Percentiles rank a stretch among this genome's conserved stretches.
These are phyloP conservation scores for Acidomyces sp. DNA, from an alignment of 495 filamentous ascomycete species.

Conservation along the genomic window DNA sequence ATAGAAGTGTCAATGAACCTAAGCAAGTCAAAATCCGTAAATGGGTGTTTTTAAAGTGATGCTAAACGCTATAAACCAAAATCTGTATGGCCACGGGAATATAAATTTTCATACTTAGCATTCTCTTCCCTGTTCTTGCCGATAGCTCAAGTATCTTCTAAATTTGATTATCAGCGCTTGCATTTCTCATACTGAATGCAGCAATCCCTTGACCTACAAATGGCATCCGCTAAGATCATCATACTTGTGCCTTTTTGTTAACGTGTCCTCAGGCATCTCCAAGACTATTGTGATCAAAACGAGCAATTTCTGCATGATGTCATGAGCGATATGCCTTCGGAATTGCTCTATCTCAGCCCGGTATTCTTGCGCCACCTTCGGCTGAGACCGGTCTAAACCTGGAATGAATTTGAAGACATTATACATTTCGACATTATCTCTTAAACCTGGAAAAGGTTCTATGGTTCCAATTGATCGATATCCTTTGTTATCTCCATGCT, in stretches of 20 bases:
- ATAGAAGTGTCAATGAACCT: constrained; percentile 40
- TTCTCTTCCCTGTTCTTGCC: too few relatives aligned
- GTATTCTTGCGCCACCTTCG: constrained; percentile 28
- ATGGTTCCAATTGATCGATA: constrained; percentile 26
- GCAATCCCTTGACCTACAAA: too few relatives aligned
- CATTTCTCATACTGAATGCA: too few relatives aligned
- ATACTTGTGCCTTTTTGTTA: constrained; percentile 39
- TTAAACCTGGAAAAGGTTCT: constrained; percentile 26
- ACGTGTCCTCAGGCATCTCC: constrained; percentile 40
- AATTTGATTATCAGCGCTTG: too few relatives aligned
- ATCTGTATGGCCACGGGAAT: constrained; percentile 40
- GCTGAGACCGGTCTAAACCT: constrained; percentile 33
- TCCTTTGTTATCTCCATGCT: constrained; percentile 15
- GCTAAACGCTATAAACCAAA: too few relatives aligned
- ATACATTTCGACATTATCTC: constrained; percentile 43
- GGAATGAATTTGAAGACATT: constrained; percentile 44
- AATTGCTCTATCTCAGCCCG: constrained; percentile 37
- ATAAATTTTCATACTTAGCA: constrained; percentile 31
- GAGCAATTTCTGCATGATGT: constrained; percentile 35
- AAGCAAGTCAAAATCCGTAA: too few relatives aligned
- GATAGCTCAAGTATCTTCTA: too few relatives aligned
- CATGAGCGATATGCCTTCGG: constrained; percentile 33
- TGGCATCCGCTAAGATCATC: constrained; percentile 35
- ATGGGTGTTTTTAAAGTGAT: too few relatives aligned
- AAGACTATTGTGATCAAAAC: constrained; percentile 38